Conservation (phyloP, 306 rosid species). For the Lablab purpureus region DNA sequence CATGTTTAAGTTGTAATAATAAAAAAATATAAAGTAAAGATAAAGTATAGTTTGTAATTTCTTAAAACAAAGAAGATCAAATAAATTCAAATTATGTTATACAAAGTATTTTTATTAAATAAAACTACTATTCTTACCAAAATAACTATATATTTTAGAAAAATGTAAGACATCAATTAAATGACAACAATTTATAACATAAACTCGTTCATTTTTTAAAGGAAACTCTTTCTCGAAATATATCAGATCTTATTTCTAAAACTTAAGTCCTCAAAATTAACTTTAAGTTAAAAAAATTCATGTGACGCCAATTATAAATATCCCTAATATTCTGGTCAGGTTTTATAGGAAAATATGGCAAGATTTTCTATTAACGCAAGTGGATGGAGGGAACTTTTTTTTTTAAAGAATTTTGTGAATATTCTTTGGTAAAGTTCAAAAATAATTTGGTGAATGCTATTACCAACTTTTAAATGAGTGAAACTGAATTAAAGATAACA, state of each 20-base stretch:
- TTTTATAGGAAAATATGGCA: neutral
- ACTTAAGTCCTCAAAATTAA: neutral
- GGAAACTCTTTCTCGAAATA: no score
- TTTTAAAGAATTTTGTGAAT: neutral
- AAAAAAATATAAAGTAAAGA: no score
- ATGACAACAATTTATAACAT: neutral
- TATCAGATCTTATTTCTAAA: no score
- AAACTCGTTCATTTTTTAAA: no score
- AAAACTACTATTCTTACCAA: no score
- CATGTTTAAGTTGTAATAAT: no score
- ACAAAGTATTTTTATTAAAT: no score
- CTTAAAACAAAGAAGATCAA: no score
- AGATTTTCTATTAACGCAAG: neutral
- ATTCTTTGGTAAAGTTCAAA: neutral
- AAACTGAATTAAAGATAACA: neutral
- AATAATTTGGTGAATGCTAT: neutral
- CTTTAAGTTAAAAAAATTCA: neutral
- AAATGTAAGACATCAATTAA: neutral
- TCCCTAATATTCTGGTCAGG: neutral
- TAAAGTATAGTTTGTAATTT: no score
- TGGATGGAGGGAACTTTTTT: neutral
- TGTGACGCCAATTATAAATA: neutral
- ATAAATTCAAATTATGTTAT: no score
- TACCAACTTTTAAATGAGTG: neutral
- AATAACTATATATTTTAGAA: no score